Percentiles rank a stretch among this genome's conserved stretches.
These are phyloP conservation scores for Colletotrichum musae DNA, from an alignment of 2,329 filamentous ascomycete genomes.

Conservation along the genomic window DNA sequence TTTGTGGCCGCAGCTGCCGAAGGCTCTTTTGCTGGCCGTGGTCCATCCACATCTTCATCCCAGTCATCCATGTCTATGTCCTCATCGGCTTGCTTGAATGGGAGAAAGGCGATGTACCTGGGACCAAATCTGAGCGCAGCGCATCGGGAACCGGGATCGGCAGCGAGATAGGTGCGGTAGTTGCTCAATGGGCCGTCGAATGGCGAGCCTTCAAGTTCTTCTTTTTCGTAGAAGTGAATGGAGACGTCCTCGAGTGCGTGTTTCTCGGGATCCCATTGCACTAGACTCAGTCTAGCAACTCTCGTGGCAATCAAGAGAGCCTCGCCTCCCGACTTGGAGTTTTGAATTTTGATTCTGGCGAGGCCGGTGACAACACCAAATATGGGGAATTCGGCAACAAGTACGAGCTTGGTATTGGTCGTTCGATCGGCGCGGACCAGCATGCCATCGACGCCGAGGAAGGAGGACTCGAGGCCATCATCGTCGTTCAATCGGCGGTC, in stretches of 20 bases:
- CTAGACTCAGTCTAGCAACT: constrained; percentile 92
- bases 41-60: constrained; percentile 85
- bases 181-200: constrained; percentile 84
- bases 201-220: constrained; percentile 85
- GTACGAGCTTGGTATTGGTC: constrained; percentile 82
- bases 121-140: constrained; percentile 93
- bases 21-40: constrained; percentile 66
- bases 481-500: constrained; percentile 71
- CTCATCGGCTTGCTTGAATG: constrained; percentile 88
- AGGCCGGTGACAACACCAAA: constrained; percentile 89
- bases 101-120: constrained; percentile 91
- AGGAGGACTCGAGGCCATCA: constrained; percentile 76
- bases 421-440: constrained; percentile 74
- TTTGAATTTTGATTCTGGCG: constrained; percentile 80
- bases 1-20: constrained; percentile 49
- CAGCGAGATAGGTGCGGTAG: constrained; percentile 85
- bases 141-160: constrained; percentile 93
- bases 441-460: constrained; percentile 74
- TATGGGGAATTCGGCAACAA: constrained; percentile 87
- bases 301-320: constrained; percentile 87
- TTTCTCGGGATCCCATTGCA: constrained; percentile 92
- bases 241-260: constrained; percentile 88
- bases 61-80: constrained; percentile 94
- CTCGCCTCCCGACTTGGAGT: constrained; percentile 85
- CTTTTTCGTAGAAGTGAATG: constrained; percentile 98